Evolutionary conservation across 2,329 filamentous ascomycete species (phyloP).

Genomic region (Cladosporium sp.): DNA sequence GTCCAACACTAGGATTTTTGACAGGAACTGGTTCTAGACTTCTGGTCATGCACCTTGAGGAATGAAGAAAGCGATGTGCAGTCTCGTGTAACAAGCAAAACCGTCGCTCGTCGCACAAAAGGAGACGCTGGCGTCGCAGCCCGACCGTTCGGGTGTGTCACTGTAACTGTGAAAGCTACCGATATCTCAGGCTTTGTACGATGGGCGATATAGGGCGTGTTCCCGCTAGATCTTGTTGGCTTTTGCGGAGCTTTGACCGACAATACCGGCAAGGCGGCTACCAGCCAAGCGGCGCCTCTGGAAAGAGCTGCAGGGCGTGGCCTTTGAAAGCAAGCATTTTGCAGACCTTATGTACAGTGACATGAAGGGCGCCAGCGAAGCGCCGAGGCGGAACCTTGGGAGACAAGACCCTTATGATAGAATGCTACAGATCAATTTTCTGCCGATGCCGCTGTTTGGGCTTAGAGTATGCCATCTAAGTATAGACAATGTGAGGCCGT

Average conservation of each 20-base stretch:
- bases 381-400: not conserved
- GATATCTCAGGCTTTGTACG: not conserved
- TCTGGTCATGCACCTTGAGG: not conserved
- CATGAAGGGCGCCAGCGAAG: conserved; percentile 4
- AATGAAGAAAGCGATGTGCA: not conserved
- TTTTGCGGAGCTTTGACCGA: not conserved
- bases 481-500: not conserved
- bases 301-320: not conserved
- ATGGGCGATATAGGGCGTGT: not conserved
- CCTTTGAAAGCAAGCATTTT: not conserved
- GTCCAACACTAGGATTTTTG: not conserved
- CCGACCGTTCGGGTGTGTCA: too few species aligned
- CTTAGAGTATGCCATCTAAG: not conserved
- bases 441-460: not conserved
- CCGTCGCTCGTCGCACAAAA: not conserved
- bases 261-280: not conserved
- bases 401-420: not conserved
- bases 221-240: not conserved
- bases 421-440: not conserved
- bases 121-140: not conserved
- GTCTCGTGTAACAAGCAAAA: not conserved
- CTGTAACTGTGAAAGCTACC: not conserved
- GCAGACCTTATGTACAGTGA: not conserved
- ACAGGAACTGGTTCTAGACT: not conserved
- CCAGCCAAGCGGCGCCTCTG: not conserved